Evolutionary conservation across 1,284 basidiomycete genomes (phyloP), one percentile per base, ranked within the genome.

Genomic region (Marasmius fiardii): DNA sequence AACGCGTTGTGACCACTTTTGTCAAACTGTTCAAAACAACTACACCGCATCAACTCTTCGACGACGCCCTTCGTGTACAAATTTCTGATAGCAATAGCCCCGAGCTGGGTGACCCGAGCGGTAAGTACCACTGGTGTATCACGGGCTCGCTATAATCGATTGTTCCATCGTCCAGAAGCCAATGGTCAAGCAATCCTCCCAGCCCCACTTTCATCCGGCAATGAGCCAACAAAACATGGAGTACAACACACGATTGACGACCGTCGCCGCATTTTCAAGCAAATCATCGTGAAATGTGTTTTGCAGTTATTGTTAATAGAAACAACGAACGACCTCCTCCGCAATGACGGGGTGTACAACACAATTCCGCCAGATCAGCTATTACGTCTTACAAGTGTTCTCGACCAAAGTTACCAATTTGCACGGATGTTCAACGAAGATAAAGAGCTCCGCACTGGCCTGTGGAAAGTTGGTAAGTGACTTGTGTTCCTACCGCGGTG

Each of bases 221-320:
- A 71, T 58, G 86, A 86, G 52, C 76, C 74, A 58, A 73, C 72
- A 11, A 76, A 74, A 54, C 60, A 71, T 16, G 79, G 79, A 55
- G 64, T 69, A 11, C 76, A 78, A 54, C 73, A 83, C 24, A 82
- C 86, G 8, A 72, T 85, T 34, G 75, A 74, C 56, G 92, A 93
- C 63, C 86, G 97, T 56, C 87, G 94, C 21, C 85, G 92, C 35
- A 87, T 94, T 53, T 99, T 99, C 84, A 93, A 95, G 70, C 96
- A 99, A 72, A 98, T 99, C 71, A 99, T 99, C 62, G 95, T 99
- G 65, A 99, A 99, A 88, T 99, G 97, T 71, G 97, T 99, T 26
- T 82, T 99, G 33, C 97, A 99, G 68, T 76, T 99, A 18, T 79
- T 99, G 53, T 82, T 99, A 44, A 99, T 99, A 65, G 97, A 99